Percentiles rank a stretch among this genome's conserved stretches.
Evolutionary conservation across 352 stramenopile species (phyloP).

Genomic region (Paralagenidium karlingii): DNA sequence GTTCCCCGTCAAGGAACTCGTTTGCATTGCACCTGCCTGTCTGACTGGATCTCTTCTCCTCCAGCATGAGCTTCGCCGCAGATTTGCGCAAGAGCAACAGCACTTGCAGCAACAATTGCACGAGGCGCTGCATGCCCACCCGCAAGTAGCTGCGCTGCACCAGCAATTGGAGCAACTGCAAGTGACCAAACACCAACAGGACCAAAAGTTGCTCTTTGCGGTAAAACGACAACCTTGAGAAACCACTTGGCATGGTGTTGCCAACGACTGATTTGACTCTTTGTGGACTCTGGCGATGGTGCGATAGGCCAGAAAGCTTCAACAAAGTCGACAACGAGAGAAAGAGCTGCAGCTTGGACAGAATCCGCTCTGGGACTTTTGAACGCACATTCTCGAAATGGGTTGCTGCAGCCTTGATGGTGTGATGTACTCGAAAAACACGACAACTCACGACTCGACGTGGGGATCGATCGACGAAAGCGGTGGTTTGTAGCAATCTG

Average conservation of each 20-base stretch:
- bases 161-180: conserved; percentile 24
- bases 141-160: conserved; percentile 21
- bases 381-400: conserved; percentile 2
- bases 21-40: no score
- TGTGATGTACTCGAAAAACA: not conserved
- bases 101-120: no score
- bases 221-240: conserved; percentile 3
- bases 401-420: not conserved
- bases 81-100: no score
- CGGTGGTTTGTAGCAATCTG: conserved; percentile 85
- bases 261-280: conserved; percentile 1
- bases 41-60: no score
- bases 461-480: conserved; percentile 65
- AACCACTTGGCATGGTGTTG: not conserved
- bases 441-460: conserved; percentile 43
- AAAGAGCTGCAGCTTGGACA: conserved; percentile 48
- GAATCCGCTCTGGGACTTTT: conserved; percentile 56
- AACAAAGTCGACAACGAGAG: conserved; percentile 53
- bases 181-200: conserved; percentile 21
- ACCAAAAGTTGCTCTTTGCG: conserved; percentile 56
- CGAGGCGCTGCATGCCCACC: no score
- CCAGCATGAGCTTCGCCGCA: no score
- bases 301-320: conserved; percentile 48
- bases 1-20: no score
- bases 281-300: not conserved